Conservation (phyloP, 2,329 filamentous ascomycete species). For the Cucurbitaria berberidis region DNA sequence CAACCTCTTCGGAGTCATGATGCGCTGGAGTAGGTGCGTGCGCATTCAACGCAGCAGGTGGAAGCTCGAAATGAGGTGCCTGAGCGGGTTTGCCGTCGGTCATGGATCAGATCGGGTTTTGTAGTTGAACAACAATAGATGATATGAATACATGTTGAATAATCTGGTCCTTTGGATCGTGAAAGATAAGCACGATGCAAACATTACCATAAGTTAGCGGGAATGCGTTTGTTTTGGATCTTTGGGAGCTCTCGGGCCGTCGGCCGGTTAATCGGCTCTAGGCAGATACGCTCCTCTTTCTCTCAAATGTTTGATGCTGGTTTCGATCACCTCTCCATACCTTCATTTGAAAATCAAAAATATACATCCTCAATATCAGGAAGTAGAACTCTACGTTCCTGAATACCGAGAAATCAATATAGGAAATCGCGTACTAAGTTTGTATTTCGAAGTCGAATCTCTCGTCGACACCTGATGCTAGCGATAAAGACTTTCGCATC, state of each 20-base stretch:
- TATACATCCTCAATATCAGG: no score
- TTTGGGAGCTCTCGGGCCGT: slow-evolving; percentile 9
- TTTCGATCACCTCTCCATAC: neutral
- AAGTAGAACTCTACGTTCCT: no score
- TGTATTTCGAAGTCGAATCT: slow-evolving; percentile 30
- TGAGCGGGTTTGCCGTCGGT: slow-evolving; percentile 11
- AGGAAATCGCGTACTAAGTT: no score
- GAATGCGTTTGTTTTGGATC: slow-evolving; percentile 1
- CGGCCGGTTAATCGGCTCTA: slow-evolving; percentile 7
- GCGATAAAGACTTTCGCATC: no score
- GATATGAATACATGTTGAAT: neutral
- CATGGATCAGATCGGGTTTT: slow-evolving; percentile 6
- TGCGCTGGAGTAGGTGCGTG: slow-evolving; percentile 13
- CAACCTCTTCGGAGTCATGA: slow-evolving; percentile 26
- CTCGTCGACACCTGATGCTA: no score
- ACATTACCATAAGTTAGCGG: neutral
- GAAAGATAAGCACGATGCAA: neutral
- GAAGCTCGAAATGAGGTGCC: slow-evolving; percentile 13
- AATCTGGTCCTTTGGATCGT: neutral
- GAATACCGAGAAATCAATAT: no score
- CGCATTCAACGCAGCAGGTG: slow-evolving; percentile 18
- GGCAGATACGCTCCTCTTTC: no score
- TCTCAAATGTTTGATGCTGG: neutral
- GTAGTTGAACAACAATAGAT: neutral
- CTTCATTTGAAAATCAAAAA: no score